Evolutionary conservation across 345 rosid genomes (phyloP).

Genomic region (Syzygium jambos): DNA sequence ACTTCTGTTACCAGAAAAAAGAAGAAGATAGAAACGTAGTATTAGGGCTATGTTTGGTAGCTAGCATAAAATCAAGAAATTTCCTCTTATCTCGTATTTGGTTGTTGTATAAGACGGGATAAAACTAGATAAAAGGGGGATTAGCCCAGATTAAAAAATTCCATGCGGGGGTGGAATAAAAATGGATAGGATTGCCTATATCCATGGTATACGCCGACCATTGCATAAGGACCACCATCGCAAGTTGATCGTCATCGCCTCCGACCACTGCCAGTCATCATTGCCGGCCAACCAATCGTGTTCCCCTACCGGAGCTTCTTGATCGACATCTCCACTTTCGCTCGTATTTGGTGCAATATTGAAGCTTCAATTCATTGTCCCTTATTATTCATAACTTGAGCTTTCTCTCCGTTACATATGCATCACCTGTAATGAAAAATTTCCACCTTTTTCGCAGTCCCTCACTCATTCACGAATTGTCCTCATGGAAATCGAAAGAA

Average conservation of each 20-base stretch:
- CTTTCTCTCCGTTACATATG: not conserved
- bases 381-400: not conserved
- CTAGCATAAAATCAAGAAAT: too few species aligned
- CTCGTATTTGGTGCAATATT: not conserved
- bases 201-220: not conserved
- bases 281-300: not conserved
- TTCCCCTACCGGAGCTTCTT: not conserved
- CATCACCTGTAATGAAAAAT: not conserved
- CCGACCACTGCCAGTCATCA: not conserved
- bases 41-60: not conserved
- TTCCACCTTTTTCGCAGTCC: not conserved
- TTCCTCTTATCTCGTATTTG: too few species aligned
- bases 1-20: not conserved
- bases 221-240: fast-evolving
- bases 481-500: not conserved
- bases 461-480: not conserved
- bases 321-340: not conserved
- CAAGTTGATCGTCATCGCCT: fast-evolving
- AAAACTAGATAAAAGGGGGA: not conserved
- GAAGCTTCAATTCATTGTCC: not conserved
- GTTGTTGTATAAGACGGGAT: not conserved
- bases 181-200: not conserved
- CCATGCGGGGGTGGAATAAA: not conserved
- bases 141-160: not conserved
- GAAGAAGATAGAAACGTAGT: not conserved